These are phyloP conservation scores for Ilex asprella DNA, from an alignment of 257 asterid species.

Conservation along the genomic window DNA sequence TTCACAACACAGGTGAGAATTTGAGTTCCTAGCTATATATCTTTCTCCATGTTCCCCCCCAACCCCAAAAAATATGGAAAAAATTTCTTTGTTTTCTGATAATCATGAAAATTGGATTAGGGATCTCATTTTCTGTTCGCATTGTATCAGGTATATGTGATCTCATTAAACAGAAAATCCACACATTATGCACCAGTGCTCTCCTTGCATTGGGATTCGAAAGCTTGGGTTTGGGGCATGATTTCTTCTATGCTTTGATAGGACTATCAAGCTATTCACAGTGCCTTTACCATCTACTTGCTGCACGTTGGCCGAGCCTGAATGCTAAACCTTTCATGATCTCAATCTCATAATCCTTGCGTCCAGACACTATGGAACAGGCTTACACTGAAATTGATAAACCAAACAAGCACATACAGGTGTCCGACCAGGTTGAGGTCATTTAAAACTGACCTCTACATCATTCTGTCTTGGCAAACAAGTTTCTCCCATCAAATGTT, in stretches of 20 bases:
- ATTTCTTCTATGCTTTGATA: constrained; percentile 15
- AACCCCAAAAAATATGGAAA: too few relatives aligned
- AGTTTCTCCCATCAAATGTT: neutral
- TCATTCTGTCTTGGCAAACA: too few relatives aligned
- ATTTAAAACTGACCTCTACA: too few relatives aligned
- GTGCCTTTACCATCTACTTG: neutral
- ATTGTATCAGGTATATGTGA: constrained; percentile 10
- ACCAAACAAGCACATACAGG: too few relatives aligned
- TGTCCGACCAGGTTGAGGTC: too few relatives aligned
- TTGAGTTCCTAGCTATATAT: too few relatives aligned
- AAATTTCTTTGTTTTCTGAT: neutral
- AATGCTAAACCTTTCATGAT: neutral
- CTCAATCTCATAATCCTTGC: too few relatives aligned
- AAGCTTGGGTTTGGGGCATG: constrained; percentile 17
- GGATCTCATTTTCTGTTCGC: neutral
- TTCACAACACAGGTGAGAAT: too few relatives aligned
- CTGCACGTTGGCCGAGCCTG: neutral
- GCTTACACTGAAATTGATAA: too few relatives aligned
- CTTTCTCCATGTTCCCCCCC: too few relatives aligned
- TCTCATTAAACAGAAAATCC: constrained; percentile 10
- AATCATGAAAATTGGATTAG: neutral
- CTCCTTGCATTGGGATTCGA: constrained; percentile 11
- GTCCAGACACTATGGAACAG: too few relatives aligned
- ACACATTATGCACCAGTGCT: constrained; percentile 1
- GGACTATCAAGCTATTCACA: neutral